A percentile compares a stretch with the other conserved stretches of the same genome.
Conservation (phyloP, 1,284 basidiomycete genomes). For the Schizopora paradoxa region DNA sequence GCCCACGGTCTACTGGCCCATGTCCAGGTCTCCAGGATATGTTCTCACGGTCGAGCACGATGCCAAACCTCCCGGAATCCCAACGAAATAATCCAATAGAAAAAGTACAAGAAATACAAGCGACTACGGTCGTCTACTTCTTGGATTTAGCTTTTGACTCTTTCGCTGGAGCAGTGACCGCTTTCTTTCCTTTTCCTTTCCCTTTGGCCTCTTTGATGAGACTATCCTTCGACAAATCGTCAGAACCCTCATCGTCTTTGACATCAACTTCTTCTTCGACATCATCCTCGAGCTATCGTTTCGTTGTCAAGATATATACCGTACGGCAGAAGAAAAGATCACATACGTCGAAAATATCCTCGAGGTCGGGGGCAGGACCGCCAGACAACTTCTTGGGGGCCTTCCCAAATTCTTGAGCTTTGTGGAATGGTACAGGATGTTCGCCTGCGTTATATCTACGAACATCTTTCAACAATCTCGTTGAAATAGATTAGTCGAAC, state of each 20-base stretch:
- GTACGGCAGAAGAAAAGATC: neutral
- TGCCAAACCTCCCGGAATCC: too few relatives aligned
- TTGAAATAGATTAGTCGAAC: neutral
- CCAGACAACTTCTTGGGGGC: conserved; percentile 70
- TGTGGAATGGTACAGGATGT: conserved; percentile 91
- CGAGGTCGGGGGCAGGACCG: conserved; percentile 78
- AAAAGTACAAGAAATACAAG: neutral
- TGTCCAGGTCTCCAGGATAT: too few relatives aligned
- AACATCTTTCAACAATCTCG: conserved; percentile 1
- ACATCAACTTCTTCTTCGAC: conserved; percentile 38
- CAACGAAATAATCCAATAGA: neutral
- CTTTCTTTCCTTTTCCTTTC: conserved; percentile 26
- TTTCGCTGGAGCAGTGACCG: conserved; percentile 9
- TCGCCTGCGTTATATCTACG: conserved; percentile 78
- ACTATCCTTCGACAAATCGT: conserved; percentile 44
- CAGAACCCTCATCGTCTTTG: conserved; percentile 31
- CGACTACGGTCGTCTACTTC: neutral
- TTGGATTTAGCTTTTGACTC: neutral
- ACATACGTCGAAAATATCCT: conserved; percentile 73
- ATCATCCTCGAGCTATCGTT: conserved; percentile 32
- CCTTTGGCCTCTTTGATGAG: conserved; percentile 45
- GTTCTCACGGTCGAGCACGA: too few relatives aligned
- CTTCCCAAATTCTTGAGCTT: conserved; percentile 73
- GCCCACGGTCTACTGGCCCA: too few relatives aligned
- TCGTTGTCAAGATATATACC: neutral